Base-by-base conservation (phyloP, 495 filamentous ascomycete species). In the Monascus purpureus region DNA sequence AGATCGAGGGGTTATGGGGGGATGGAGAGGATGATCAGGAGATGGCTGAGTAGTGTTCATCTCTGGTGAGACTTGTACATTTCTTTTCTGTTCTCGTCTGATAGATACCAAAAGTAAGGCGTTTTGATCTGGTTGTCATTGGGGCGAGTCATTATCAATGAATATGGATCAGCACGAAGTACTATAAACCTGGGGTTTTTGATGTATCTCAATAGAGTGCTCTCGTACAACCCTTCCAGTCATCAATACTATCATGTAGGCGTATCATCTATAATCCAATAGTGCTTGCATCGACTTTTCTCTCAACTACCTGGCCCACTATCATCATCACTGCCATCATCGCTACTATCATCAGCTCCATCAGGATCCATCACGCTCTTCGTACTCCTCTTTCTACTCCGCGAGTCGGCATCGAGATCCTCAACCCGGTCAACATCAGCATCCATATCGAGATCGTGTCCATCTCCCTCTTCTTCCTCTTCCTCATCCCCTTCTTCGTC, bases 1-100 rank as follows among this genome's bases (percentile, higher is more conserved):
- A 87, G 63, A 67, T 97, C 20, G 90, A 95, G 45, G 90, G 86
- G 0, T 51, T 97, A n/a, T 93, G 82, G 80, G 82, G 80, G 1
- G 73, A 81, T 52, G 68, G 62, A 13, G 52, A 61, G 29, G 62
- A 65, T 43, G 56, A 47, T 19, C 53, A 58, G 25, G 56, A 55
- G 51, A 66, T 59, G 61, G 53, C 46, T 28, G 59, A 61, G 44
- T 63, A 59, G 38, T 43, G 22, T 39, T 14, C 33, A 38, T 36
- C 31, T 18, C 35, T 52, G 15, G 11, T 33, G 13, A 17, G 38
- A 51, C 34, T 39, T 51, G 33, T 28, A 37, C 39, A 36, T 47
- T 47, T 40, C 39, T 40, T 49, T 43, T 44, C 36, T 32, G 41
- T 42, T 49, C 30, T 12, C 29, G 16, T 29, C 22, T 9, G 17